phyloP scores from a whole-genome alignment of 2,329 filamentous ascomycete genomes.

The Myriosclerotinia duriaeana region DNA sequence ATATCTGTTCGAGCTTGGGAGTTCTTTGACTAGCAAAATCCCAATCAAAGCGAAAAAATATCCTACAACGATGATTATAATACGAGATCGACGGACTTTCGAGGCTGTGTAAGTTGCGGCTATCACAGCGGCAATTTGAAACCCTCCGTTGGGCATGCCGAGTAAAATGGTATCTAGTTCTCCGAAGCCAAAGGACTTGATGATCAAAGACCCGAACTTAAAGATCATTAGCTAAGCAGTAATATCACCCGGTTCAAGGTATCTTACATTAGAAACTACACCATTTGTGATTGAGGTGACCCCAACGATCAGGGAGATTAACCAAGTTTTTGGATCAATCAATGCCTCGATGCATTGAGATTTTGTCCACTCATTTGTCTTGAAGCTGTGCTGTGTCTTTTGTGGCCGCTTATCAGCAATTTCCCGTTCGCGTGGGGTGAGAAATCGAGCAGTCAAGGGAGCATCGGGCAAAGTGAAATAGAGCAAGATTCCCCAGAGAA shows the following conservation, averaged over 20 bases:
- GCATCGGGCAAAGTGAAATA: constrained; percentile 51
- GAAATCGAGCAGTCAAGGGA: constrained; percentile 45
- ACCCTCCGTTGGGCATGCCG: constrained; percentile 61
- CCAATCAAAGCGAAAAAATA: constrained; percentile 55
- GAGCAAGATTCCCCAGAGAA: constrained; percentile 43
- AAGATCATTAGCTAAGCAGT: constrained; percentile 40
- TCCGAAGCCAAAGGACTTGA: constrained; percentile 42
- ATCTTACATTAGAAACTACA: constrained; percentile 28
- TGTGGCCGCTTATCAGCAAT: constrained; percentile 20
- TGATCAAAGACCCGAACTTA: constrained; percentile 42
- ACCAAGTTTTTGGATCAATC: constrained; percentile 41
- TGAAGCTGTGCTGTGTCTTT: constrained; percentile 26
- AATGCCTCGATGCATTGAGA: constrained; percentile 44
- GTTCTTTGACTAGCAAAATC: constrained; percentile 56
- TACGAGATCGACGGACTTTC: constrained; percentile 24
- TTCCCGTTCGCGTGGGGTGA: constrained; percentile 16
- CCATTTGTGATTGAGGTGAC: constrained; percentile 43
- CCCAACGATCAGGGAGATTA: constrained; percentile 29
- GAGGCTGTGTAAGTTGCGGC: constrained; percentile 26
- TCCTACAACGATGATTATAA: constrained; percentile 27
- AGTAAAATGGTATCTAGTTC: constrained; percentile 42
- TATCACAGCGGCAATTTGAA: constrained; percentile 17
- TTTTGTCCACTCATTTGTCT: constrained; percentile 42
- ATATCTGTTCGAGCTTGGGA: constrained; percentile 52
- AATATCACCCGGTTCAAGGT: no score